Percentiles rank a stretch among this genome's conserved stretches.
Evolutionary conservation across 2,329 filamentous ascomycete genomes (phyloP).

Genomic region (Scedosporium dehoogii): DNA sequence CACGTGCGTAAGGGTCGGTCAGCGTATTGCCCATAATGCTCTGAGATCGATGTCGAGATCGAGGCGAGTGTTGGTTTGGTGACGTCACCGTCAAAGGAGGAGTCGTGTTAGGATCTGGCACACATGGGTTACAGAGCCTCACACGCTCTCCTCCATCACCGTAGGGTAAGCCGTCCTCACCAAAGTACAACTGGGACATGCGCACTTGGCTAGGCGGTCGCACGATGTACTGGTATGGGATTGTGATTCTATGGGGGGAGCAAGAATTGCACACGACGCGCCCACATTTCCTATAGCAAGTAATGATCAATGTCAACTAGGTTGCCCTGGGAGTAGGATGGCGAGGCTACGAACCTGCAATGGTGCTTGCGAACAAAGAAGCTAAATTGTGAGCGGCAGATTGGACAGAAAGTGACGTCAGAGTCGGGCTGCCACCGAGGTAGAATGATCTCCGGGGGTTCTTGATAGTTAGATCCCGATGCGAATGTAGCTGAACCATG

Average conservation of each 20-base stretch:
- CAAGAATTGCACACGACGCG: conserved; percentile 83
- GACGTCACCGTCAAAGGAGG: conserved; percentile 37
- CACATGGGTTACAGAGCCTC: conserved; percentile 51
- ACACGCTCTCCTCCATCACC: conserved; percentile 44
- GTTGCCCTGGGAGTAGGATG: not conserved
- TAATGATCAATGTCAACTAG: too few species aligned
- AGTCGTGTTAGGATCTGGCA: conserved; percentile 50
- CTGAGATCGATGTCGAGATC: conserved; percentile 34
- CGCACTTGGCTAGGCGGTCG: conserved; percentile 46
- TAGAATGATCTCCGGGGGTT: conserved; percentile 38
- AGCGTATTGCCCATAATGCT: conserved; percentile 25
- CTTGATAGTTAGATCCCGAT: not conserved
- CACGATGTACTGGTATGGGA: conserved; percentile 87
- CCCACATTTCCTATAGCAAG: conserved; percentile 64
- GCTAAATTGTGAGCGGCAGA: conserved; percentile 70
- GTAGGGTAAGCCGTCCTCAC: not conserved
- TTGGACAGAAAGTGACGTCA: conserved; percentile 74
- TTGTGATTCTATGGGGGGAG: conserved; percentile 90
- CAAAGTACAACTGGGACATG: not conserved
- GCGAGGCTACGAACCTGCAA: conserved; percentile 53
- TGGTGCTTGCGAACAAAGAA: conserved; percentile 88
- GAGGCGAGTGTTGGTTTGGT: conserved; percentile 22
- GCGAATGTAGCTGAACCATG: not conserved
- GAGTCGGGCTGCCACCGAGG: conserved; percentile 84
- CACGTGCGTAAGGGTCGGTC: conserved; percentile 17